A percentile compares a stretch with the other conserved stretches of the same genome.
phyloP scores from a whole-genome alignment of 192 early-diverging fungal species.

The Gigaspora rosea region DNA sequence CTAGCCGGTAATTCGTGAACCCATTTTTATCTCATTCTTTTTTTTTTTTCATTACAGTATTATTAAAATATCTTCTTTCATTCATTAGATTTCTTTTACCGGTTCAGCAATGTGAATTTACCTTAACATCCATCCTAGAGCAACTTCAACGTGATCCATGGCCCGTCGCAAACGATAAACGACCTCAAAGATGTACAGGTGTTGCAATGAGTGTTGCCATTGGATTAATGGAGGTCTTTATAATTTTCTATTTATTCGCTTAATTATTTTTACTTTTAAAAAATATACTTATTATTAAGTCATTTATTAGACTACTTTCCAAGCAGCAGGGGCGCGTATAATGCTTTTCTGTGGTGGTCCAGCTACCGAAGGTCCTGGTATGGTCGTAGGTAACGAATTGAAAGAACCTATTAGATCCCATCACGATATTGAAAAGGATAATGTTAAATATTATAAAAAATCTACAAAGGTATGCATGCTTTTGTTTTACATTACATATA shows the following conservation, averaged over 20 bases:
- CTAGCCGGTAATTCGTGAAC: not conserved
- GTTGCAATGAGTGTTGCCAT: slow-evolving; percentile 92
- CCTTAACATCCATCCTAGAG: slow-evolving; percentile 90
- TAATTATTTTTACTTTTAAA: not conserved
- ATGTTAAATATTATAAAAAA: slow-evolving; percentile 90
- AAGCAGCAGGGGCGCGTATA: slow-evolving; percentile 88
- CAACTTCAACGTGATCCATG: slow-evolving; percentile 98
- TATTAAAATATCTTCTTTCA: not conserved
- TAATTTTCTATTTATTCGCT: not conserved
- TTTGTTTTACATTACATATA: not conserved
- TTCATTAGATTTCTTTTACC: slow-evolving; percentile 79
- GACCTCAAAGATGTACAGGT: slow-evolving; percentile 91
- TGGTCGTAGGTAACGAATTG: slow-evolving; percentile 90
- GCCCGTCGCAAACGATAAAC: slow-evolving; percentile 88
- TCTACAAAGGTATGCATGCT: slow-evolving; percentile 72
- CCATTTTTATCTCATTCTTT: not conserved
- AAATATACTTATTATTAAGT: not conserved
- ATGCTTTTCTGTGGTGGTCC: slow-evolving; percentile 95
- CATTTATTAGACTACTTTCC: slow-evolving; percentile 70
- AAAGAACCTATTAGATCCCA: slow-evolving; percentile 96
- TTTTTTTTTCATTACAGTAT: not conserved
- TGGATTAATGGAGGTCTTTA: slow-evolving; percentile 80
- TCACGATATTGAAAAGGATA: slow-evolving; percentile 97
- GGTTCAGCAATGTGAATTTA: slow-evolving; percentile 95
- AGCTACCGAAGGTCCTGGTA: slow-evolving; percentile 92